These are phyloP conservation scores for Herpetomonas muscarum DNA, from an alignment of 208 protist genomes.

Conservation along the genomic window DNA sequence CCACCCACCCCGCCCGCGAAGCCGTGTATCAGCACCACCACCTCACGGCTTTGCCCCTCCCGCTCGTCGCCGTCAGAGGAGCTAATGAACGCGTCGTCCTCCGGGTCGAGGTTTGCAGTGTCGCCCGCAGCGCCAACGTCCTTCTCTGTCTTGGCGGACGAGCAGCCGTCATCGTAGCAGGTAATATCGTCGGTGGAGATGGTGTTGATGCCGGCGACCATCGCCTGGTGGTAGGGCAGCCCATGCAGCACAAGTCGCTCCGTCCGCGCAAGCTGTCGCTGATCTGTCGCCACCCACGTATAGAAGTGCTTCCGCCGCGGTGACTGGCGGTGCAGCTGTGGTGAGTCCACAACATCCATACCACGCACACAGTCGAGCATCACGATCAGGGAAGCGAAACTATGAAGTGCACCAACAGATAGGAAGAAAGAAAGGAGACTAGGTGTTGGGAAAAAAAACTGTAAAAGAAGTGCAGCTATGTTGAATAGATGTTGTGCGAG, in stretches of 20 bases:
- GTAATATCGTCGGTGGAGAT: conserved; percentile 42
- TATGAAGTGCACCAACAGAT: neutral
- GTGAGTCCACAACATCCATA: neutral
- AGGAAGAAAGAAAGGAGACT: neutral
- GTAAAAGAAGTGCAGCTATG: neutral
- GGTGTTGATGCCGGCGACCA: conserved; percentile 48
- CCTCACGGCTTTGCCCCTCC: conserved; percentile 12
- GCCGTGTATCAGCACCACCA: conserved; percentile 55
- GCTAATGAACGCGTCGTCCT: neutral
- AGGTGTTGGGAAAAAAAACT: too few species aligned
- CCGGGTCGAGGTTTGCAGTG: neutral
- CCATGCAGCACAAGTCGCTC: conserved; percentile 29
- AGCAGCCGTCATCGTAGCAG: conserved; percentile 6
- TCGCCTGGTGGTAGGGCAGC: conserved; percentile 25
- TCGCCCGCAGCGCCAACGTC: too few species aligned
- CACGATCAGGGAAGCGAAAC: too few species aligned
- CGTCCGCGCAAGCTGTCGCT: conserved; percentile 14
- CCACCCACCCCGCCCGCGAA: conserved; percentile 56
- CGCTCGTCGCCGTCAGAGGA: neutral
- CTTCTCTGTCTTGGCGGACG: neutral
- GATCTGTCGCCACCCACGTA: conserved; percentile 35
- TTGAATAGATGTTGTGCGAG: neutral
- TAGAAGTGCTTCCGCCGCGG: conserved; percentile 32
- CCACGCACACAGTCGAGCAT: too few species aligned
- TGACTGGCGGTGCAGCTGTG: conserved; percentile 3